Evolutionary conservation across 176 grass and related monocot species (phyloP).

Genomic region (Aegilops bicornis): DNA sequence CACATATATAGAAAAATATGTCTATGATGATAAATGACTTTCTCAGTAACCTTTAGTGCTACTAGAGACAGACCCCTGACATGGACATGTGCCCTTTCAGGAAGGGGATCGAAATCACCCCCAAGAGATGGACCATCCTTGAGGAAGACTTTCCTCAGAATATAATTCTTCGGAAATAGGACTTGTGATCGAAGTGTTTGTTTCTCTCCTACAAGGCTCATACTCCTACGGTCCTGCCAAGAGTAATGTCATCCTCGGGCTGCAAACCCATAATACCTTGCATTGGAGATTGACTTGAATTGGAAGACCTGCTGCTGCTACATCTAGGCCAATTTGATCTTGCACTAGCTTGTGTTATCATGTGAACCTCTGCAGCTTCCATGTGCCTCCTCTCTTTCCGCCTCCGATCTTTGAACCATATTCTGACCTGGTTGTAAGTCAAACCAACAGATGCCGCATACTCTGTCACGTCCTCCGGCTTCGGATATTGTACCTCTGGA

Average conservation of each 20-base stretch:
- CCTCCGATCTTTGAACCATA: slow-evolving; percentile 97
- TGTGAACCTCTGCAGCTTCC: slow-evolving; percentile 26
- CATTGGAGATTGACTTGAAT: slow-evolving; percentile 8
- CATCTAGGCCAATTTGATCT: slow-evolving; percentile 38
- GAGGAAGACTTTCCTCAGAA: slow-evolving; percentile 78
- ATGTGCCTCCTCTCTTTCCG: slow-evolving; percentile 79
- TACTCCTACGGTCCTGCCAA: not conserved
- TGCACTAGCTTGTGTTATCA: slow-evolving; percentile 29
- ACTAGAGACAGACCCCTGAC: slow-evolving; percentile 45
- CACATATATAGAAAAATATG: slow-evolving; percentile 9
- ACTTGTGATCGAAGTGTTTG: slow-evolving; percentile 47
- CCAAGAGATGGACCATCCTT: slow-evolving; percentile 94
- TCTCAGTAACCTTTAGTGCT: not conserved
- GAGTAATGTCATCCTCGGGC: not conserved
- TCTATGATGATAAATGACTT: not conserved
- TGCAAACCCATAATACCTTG: not conserved
- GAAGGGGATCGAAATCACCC: slow-evolving; percentile 56
- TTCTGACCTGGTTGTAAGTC: slow-evolving; percentile 74
- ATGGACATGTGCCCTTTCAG: slow-evolving; percentile 28
- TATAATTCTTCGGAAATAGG: slow-evolving; percentile 78
- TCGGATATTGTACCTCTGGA: slow-evolving; percentile 79
- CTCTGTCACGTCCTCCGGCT: slow-evolving; percentile 55
- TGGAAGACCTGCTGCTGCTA: slow-evolving; percentile 38
- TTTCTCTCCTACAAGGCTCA: slow-evolving; percentile 39
- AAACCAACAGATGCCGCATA: slow-evolving; percentile 67